phyloP scores from a whole-genome alignment of 2,329 filamentous ascomycete species.

The Daldinia sp. region DNA sequence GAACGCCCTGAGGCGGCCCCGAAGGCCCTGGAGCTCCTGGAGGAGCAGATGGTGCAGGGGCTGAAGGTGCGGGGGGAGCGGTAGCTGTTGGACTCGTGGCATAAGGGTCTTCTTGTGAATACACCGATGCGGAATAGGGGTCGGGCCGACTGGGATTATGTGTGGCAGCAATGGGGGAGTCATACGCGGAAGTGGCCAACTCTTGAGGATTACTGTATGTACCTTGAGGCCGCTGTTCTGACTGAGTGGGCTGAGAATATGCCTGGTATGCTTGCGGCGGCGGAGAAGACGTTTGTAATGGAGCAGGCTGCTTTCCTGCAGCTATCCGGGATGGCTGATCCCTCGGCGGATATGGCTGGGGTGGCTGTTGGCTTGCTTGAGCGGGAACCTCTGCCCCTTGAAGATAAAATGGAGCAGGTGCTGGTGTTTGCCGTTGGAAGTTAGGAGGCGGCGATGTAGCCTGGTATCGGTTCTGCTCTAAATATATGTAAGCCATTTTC shows the following conservation, averaged over 20 bases:
- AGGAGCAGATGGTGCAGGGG: slow-evolving; percentile 43
- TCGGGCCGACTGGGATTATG: slow-evolving; percentile 56
- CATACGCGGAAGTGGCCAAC: slow-evolving; percentile 78
- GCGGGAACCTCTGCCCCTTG: slow-evolving; percentile 64
- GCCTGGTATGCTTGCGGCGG: slow-evolving; percentile 60
- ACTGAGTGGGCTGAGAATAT: slow-evolving; percentile 56
- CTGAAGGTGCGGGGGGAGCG: slow-evolving; percentile 43
- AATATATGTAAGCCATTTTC: slow-evolving; percentile 42
- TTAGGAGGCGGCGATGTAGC: slow-evolving; percentile 60
- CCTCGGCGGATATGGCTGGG: slow-evolving; percentile 58
- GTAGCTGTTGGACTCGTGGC: slow-evolving; percentile 41
- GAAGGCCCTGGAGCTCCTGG: no score
- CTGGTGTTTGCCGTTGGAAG: slow-evolving; percentile 62
- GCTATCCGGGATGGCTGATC: slow-evolving; percentile 61
- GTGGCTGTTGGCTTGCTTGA: slow-evolving; percentile 41
- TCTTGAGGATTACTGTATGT: slow-evolving; percentile 79
- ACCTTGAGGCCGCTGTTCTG: slow-evolving; percentile 67
- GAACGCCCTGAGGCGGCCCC: slow-evolving; percentile 37
- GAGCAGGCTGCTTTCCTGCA: slow-evolving; percentile 57
- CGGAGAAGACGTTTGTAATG: slow-evolving; percentile 61
- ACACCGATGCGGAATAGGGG: slow-evolving; percentile 57
- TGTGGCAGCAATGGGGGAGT: slow-evolving; percentile 69
- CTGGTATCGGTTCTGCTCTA: slow-evolving; percentile 54
- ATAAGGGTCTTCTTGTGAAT: slow-evolving; percentile 58
- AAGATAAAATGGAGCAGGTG: slow-evolving; percentile 71